A percentile compares a stretch with the other conserved stretches of the same genome.
These are phyloP conservation scores for Pleurotus salmoneostramineus DNA, from an alignment of 768 basidiomycete species.

Conservation along the genomic window DNA sequence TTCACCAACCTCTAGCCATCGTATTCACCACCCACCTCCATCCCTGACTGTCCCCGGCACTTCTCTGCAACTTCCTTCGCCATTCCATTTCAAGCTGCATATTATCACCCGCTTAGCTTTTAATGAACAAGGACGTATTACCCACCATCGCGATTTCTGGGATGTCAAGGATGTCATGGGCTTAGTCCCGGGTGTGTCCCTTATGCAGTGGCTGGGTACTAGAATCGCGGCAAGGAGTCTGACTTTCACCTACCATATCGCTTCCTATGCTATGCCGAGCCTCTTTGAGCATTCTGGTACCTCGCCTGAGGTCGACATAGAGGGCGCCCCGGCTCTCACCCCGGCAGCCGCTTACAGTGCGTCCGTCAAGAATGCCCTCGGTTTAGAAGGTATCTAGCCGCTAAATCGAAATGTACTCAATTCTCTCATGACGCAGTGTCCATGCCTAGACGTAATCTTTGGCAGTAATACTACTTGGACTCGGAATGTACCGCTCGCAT, in stretches of 20 bases:
- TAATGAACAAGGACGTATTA: slow-evolving; percentile 79
- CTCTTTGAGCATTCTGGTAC: slow-evolving; percentile 16
- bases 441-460: not conserved
- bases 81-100: slow-evolving; percentile 70
- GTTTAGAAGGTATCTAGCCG: slow-evolving; percentile 15
- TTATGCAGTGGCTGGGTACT: slow-evolving; percentile 66
- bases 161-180: slow-evolving; percentile 76
- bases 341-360: slow-evolving; percentile 13
- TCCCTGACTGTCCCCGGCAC: slow-evolving; percentile 58
- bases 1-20: slow-evolving; percentile 18
- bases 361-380: slow-evolving; percentile 18
- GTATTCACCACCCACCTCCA: slow-evolving; percentile 34
- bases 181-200: slow-evolving; percentile 63
- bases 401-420: not conserved
- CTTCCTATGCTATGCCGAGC: slow-evolving; percentile 10
- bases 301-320: slow-evolving; percentile 13
- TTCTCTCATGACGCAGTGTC: not conserved
- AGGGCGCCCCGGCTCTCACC: slow-evolving; percentile 8
- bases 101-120: slow-evolving; percentile 72
- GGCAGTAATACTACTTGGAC: not conserved
- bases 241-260: slow-evolving; percentile 34
- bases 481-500: not conserved
- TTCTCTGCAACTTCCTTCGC: slow-evolving; percentile 55
- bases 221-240: slow-evolving; percentile 59
- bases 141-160: slow-evolving; percentile 79